Conservation (phyloP, 148 eudicot genomes). For the Chenopodium quinoa region DNA sequence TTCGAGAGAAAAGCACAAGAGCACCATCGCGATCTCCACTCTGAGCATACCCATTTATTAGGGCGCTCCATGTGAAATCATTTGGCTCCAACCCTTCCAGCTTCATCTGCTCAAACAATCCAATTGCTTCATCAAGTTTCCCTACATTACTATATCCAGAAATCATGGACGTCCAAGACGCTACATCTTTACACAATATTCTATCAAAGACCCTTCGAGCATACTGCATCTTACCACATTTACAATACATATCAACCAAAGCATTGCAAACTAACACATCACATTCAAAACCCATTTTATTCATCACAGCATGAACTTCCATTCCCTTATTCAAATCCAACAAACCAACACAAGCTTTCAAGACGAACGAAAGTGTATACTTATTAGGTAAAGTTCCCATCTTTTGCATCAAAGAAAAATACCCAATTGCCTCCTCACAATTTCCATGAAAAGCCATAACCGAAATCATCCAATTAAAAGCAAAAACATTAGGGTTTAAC, state of each 20-base stretch:
- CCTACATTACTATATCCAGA: slow-evolving; percentile 49
- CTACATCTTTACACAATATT: slow-evolving; percentile 51
- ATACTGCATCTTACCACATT: slow-evolving; percentile 41
- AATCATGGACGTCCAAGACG: slow-evolving; percentile 67
- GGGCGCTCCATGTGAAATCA: slow-evolving; percentile 61
- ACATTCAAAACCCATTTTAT: slow-evolving; percentile 44
- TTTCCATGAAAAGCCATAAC: slow-evolving; percentile 49
- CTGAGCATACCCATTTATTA: slow-evolving; percentile 54
- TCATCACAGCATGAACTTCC: slow-evolving; percentile 47
- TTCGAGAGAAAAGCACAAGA: slow-evolving; percentile 36
- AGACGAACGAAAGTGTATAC: slow-evolving; percentile 47
- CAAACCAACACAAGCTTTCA: slow-evolving; percentile 65
- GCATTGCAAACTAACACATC: slow-evolving; percentile 51
- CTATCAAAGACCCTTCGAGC: slow-evolving; percentile 58
- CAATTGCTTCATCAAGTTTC: slow-evolving; percentile 33
- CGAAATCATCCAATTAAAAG: slow-evolving; percentile 73
- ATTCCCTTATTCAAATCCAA: slow-evolving; percentile 56
- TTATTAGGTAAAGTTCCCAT: slow-evolving; percentile 40
- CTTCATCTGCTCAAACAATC: slow-evolving; percentile 58
- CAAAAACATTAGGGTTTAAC: slow-evolving; percentile 49
- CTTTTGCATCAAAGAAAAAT: slow-evolving; percentile 39
- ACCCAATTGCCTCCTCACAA: slow-evolving; percentile 44
- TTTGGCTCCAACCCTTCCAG: slow-evolving; percentile 54
- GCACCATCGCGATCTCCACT: slow-evolving; percentile 51
- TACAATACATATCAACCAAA: slow-evolving; percentile 62